A percentile compares a stretch with the other conserved stretches of the same genome.
These are phyloP conservation scores for Dendrobium catenatum DNA, from an alignment of 106 monocot species.

Conservation along the genomic window DNA sequence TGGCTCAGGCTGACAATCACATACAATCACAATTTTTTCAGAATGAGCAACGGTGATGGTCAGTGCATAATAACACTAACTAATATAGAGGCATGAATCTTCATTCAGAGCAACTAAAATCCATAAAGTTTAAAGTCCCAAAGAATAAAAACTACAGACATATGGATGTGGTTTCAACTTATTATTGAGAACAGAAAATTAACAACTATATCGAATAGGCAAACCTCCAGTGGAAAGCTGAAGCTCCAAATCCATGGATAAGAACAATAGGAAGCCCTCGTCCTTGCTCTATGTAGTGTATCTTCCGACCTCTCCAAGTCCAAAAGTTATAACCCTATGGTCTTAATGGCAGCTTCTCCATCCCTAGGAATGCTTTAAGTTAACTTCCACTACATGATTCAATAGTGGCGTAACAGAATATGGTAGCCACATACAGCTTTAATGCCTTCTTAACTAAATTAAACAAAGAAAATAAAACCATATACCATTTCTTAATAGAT, in stretches of 20 bases:
- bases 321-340: slow-evolving; percentile 89
- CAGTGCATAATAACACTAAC: too few relatives aligned
- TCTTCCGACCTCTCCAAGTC: slow-evolving; percentile 88
- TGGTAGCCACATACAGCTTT: neutral
- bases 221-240: slow-evolving; percentile 96
- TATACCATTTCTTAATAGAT: neutral
- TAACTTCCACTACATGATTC: neutral
- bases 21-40: too few relatives aligned
- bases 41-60: too few relatives aligned
- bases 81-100: too few relatives aligned
- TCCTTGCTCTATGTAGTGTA: slow-evolving; percentile 92
- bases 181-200: neutral
- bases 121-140: neutral
- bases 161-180: neutral
- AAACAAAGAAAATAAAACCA: neutral
- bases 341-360: slow-evolving; percentile 77
- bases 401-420: neutral
- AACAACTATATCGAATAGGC: neutral
- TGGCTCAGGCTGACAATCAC: too few relatives aligned
- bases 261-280: slow-evolving; percentile 71
- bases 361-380: slow-evolving; percentile 27
- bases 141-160: neutral
- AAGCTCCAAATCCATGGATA: slow-evolving; percentile 97
- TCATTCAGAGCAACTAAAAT: too few relatives aligned
- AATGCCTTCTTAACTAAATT: neutral